Base-by-base conservation (phyloP, 768 basidiomycete species). In the Leucocoprinus sp. region DNA sequence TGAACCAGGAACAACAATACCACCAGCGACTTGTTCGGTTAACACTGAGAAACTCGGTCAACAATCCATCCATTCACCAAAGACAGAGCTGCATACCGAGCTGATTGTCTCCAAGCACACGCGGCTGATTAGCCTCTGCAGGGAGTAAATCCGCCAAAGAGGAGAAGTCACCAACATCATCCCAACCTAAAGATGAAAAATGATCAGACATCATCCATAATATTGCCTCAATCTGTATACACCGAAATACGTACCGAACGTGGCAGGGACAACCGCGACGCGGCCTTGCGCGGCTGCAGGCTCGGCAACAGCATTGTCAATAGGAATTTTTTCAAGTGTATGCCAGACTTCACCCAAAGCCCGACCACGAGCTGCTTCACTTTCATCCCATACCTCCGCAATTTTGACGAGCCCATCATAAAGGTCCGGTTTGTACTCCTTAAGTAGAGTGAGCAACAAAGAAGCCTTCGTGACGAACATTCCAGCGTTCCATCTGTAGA, bases 381-480 rank as follows among this genome's bases (percentile, higher is more conserved):
- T 34, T 45, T 78, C 74, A 49, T 80, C 72, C 88, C 88, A 92
- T 27, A 71, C 78, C 4, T 63, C 72, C 4, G 84, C 84, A 53
- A 91, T 84, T 59, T 67, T 74, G 58, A 65, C 54, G 27, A 91
- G 67, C 1, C 82, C 86, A 11, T 78, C 75, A 48, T 80, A 66
- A 48, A 92, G 59, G 17, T 80, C 82, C 5, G 84, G 83, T 56
- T 83, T 82, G 66, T 89, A 85, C 55, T 84, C 76, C 53, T 76
- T 70, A 50, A 92, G 61, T 19, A 90, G 68, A 43, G 79, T 68
- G 64, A 92, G 67, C 19, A 91, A 68, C 55, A 85, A 73, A 8
- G 76, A 69, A 5, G 88, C 89, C 62, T 80, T 86, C n/a, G 78
- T 83, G 33, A 92, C 89, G 64, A 92, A 92, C 89, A 92, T 92